Evolutionary conservation across 129 eudicot species (phyloP).

Genomic region (carrot (Daucus carota)): DH1_v3.0 NC_030385.2:2165501-2166000

Average conservation of each 20-base stretch:
- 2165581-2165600: no score
- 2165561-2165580: no score
- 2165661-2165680: no score
- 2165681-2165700: neutral
- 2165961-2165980: neutral
- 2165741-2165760: neutral
- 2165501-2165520: no score
- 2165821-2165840: constrained; percentile 14
- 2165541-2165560: no score
- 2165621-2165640: no score
- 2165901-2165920: neutral
- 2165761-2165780: neutral
- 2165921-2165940: neutral
- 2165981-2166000: constrained; percentile 16
- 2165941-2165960: neutral
- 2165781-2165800: neutral
- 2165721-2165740: neutral
- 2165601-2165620: no score
- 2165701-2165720: neutral
- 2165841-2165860: neutral
- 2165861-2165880: neutral
- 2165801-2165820: constrained; percentile 1
- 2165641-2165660: no score
- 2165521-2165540: no score
- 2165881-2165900: neutral